Conservation (phyloP, 345 rosid species). For the Sisymbrium altissimum region DNA sequence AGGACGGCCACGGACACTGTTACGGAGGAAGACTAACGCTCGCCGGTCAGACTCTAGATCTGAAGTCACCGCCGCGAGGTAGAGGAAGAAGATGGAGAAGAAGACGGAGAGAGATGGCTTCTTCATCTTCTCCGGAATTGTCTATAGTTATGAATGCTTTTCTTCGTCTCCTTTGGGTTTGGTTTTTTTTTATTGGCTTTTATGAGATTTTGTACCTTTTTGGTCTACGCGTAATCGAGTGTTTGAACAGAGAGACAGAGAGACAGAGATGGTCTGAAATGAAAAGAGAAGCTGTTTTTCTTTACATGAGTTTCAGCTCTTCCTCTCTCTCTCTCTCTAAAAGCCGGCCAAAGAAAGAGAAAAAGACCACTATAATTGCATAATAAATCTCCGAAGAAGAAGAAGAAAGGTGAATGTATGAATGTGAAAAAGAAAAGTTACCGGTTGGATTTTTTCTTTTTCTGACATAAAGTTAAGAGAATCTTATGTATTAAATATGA, state of each 20-base stretch:
- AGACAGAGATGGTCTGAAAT: neutral
- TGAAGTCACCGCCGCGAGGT: constrained; percentile 33
- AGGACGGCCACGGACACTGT: constrained; percentile 63
- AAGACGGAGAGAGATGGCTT: constrained; percentile 10
- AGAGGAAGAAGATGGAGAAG: constrained; percentile 9
- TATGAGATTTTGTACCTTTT: neutral
- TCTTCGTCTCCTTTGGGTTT: neutral
- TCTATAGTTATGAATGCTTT: too few species aligned
- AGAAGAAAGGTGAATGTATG: neutral
- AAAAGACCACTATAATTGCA: neutral
- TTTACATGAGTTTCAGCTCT: constrained; percentile 18
- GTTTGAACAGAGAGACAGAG: constrained; percentile 12
- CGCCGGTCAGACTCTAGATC: constrained; percentile 75
- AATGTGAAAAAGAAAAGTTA: constrained; percentile 6
- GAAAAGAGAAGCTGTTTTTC: neutral
- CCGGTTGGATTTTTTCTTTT: constrained; percentile 3
- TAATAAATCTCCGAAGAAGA: neutral
- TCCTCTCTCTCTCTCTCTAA: neutral
- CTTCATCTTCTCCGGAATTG: constrained; percentile 15
- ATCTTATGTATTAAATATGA: constrained; percentile 23
- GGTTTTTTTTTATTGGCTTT: neutral
- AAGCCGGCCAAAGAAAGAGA: constrained; percentile 22
- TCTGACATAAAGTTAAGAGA: constrained; percentile 1
- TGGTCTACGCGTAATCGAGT: constrained; percentile 21
- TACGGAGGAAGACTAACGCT: constrained; percentile 59